Percentiles rank a stretch among this genome's conserved stretches.
Conservation (phyloP, 2,329 filamentous ascomycete genomes). For the Talaromyces marneffei region DNA sequence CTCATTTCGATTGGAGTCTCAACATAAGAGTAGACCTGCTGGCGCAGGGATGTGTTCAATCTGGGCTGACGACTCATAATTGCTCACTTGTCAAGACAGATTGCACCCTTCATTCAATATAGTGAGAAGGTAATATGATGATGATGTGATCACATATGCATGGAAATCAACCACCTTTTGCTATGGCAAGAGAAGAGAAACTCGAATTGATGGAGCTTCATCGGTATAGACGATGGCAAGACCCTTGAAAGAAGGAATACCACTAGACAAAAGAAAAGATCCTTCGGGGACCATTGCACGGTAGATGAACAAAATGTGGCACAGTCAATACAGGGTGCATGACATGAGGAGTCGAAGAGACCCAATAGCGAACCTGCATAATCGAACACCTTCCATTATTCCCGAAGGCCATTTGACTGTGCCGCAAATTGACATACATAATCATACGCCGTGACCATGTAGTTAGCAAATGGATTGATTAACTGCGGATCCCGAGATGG, state of each 20-base stretch:
- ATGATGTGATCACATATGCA: not conserved
- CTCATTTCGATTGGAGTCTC: slow-evolving; percentile 25
- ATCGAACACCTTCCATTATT: not conserved
- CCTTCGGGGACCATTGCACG: not conserved
- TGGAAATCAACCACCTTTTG: not conserved
- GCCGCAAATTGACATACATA: not conserved
- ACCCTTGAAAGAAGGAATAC: not conserved
- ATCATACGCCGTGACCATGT: not conserved
- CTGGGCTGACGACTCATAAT: slow-evolving; percentile 15
- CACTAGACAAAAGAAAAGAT: not conserved
- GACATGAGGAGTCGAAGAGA: not conserved
- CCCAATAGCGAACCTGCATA: not conserved
- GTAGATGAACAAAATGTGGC: not conserved
- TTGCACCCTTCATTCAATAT: not conserved
- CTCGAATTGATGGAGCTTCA: not conserved
- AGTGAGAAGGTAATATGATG: not conserved
- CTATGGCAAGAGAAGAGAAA: not conserved
- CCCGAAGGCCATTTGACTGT: not conserved
- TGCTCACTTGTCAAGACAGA: not conserved
- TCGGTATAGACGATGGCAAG: not conserved
- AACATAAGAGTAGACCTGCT: slow-evolving; percentile 24
- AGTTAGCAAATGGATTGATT: not conserved
- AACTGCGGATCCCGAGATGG: not conserved
- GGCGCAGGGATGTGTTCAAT: slow-evolving; percentile 22
- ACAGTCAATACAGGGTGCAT: not conserved